Percentiles rank a stretch among this genome's conserved stretches.
Evolutionary conservation across 1,139 yeast species (phyloP).

Genomic region (Sporopachydermia cereana): DNA sequence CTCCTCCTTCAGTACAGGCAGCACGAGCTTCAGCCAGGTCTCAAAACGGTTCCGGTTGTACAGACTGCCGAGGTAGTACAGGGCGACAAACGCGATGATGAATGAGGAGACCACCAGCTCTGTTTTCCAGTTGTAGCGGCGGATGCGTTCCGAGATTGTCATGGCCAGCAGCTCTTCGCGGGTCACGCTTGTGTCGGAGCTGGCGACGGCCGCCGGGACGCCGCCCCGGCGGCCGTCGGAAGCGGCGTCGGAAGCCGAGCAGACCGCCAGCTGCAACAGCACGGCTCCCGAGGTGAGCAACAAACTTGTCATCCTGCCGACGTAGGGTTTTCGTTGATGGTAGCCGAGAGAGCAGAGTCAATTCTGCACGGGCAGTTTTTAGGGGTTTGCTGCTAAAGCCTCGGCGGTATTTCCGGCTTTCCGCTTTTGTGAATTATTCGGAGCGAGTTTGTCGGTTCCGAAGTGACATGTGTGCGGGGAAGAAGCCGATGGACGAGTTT

Average conservation of each 20-base stretch:
- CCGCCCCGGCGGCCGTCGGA: not conserved
- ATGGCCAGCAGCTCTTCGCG: slow-evolving; percentile 22
- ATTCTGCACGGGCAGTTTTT: no score
- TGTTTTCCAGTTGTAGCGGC: slow-evolving; percentile 58
- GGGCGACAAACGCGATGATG: slow-evolving; percentile 32
- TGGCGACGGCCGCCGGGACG: not conserved
- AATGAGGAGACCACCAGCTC: slow-evolving; percentile 49
- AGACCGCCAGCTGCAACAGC: not conserved
- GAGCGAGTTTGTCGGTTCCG: no score
- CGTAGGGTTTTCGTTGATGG: no score
- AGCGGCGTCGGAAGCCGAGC: not conserved
- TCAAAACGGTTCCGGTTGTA: slow-evolving; percentile 12
- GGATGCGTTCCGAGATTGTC: slow-evolving; percentile 24
- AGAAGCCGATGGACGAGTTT: no score
- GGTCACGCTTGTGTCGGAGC: slow-evolving; percentile 9
- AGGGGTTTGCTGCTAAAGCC: no score
- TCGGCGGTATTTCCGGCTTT: no score
- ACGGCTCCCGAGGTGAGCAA: no score
- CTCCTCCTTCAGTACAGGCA: slow-evolving; percentile 44
- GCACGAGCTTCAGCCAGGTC: slow-evolving; percentile 34
- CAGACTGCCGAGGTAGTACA: slow-evolving; percentile 18
- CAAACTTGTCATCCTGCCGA: no score
- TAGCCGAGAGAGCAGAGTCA: no score
- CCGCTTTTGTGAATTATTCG: no score
- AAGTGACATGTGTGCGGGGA: no score